Base-by-base conservation (phyloP, 164 flowering plant species). In the Stephania cephalantha region DNA sequence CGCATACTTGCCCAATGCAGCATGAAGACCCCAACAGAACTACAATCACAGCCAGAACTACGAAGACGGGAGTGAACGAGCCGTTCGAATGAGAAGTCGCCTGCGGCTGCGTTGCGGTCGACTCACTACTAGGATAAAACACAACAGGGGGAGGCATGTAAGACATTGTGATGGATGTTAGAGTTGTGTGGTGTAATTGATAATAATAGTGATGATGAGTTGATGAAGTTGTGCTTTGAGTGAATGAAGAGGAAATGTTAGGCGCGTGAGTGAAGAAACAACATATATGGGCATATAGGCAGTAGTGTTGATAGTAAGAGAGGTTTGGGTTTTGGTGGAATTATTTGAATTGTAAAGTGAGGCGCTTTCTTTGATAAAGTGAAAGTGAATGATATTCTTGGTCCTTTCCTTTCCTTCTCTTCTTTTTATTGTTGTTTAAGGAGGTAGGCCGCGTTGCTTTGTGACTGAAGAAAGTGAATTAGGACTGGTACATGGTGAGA, bases 61-160 rank as follows among this genome's bases (percentile, higher is more conserved):
- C 86, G 66, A 92, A 91, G 7, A 94, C 97, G 0, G 91, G 85
- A 69, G 91, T 95, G 64, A 91, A 94, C 0, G 95, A 89, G 15
- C 94, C 94, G 70, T 85, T 79, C 3, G 90, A 85, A 82, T 85
- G 91, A 81, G 48, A 79, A 69, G 17, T 73, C 25, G 25, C 1
- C 42, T 35, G 42, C 3, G 77, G 66, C 9, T 71, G 67, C 35
- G 78, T 17, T 29, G 75, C 52, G 68, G 70, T 76, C 2, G 79
- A 35, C 42, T 35, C 42, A 35, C 1, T 63, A 9, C 78, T 73
- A 3, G 85, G 85, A 68, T 83, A 83, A 15, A 73, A 69, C 2
- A 78, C 74, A 22, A 42, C 78, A 1, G 85, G 81, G 25, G 69
- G 83, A 30, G 80, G 31, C 22, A 78, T 15, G n/a, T 18, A 58